A percentile compares a stretch with the other conserved stretches of the same genome.
These are phyloP conservation scores for Euphorbia lathyris DNA, from an alignment of 345 rosid genomes.

Conservation along the genomic window DNA sequence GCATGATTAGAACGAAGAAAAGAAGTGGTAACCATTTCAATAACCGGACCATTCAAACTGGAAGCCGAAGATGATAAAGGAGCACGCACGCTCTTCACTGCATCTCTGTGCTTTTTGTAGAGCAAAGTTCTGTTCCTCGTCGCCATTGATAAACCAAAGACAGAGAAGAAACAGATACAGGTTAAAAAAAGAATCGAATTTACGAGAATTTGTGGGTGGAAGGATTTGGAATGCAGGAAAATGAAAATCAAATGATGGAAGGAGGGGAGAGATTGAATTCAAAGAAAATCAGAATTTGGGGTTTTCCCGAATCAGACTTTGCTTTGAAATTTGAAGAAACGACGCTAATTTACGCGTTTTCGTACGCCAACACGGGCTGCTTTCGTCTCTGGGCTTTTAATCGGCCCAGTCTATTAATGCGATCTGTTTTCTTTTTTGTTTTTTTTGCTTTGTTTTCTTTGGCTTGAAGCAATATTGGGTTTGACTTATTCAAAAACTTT, in stretches of 20 bases:
- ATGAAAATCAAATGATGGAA: neutral
- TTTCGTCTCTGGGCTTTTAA: too few relatives aligned
- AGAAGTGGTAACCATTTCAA: slow-evolving; percentile 79
- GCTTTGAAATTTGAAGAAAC: too few relatives aligned
- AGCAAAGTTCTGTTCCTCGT: slow-evolving; percentile 14
- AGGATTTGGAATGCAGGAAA: neutral
- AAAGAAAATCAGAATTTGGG: neutral
- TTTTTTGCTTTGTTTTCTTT: too few relatives aligned
- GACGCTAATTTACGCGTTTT: too few relatives aligned
- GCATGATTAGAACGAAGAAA: slow-evolving; percentile 47
- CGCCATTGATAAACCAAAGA: slow-evolving; percentile 11
- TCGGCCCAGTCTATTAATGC: too few relatives aligned
- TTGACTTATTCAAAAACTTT: too few relatives aligned
- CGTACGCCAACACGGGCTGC: too few relatives aligned
- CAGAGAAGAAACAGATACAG: too few relatives aligned
- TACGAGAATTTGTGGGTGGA: neutral
- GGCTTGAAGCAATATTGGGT: too few relatives aligned
- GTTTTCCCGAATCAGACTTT: neutral
- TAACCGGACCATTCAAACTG: slow-evolving; percentile 55
- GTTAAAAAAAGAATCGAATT: neutral
- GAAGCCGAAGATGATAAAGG: slow-evolving; percentile 14
- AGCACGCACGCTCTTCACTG: slow-evolving; percentile 17
- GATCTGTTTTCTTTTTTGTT: too few relatives aligned
- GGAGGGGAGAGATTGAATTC: neutral
- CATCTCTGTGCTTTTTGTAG: slow-evolving; percentile 18